phyloP scores from a whole-genome alignment of 352 stramenopile genomes.

The Phytophthora cactorum region DNA sequence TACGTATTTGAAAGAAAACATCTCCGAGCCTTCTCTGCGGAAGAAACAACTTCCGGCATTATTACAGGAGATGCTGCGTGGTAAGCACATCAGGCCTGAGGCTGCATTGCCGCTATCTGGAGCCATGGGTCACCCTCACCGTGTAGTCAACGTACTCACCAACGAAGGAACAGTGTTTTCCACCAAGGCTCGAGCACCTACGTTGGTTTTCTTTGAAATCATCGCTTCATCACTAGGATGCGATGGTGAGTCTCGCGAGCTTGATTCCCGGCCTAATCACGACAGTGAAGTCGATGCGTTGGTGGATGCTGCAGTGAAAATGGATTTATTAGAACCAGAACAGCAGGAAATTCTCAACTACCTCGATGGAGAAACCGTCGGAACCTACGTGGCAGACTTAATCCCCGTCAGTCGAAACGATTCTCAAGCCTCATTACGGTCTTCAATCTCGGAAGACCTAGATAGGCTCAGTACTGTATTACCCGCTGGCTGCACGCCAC shows the following conservation, averaged over 20 bases:
- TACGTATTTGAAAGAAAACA: conserved; percentile 70
- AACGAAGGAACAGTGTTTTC: conserved; percentile 77
- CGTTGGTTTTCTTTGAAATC: conserved; percentile 72
- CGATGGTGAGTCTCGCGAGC: conserved; percentile 7
- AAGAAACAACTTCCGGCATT: conserved; percentile 53
- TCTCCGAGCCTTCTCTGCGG: conserved; percentile 47
- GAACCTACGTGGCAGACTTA: conserved; percentile 55
- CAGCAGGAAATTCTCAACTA: conserved; percentile 60
- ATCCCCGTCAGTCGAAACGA: conserved; percentile 26
- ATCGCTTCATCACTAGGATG: conserved; percentile 36
- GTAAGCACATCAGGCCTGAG: conserved; percentile 54
- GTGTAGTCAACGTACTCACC: conserved; percentile 57
- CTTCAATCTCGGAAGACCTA: conserved; percentile 42
- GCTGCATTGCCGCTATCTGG: conserved; percentile 53
- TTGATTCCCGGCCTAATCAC: conserved; percentile 2
- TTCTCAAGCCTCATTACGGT: conserved; percentile 25
- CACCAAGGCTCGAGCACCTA: conserved; percentile 70
- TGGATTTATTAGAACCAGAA: conserved; percentile 25
- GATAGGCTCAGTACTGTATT: conserved; percentile 40
- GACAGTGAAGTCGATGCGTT: conserved; percentile 21
- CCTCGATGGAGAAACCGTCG: conserved; percentile 53
- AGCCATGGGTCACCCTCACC: conserved; percentile 34
- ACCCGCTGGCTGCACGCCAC: conserved; percentile 27
- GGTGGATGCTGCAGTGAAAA: conserved; percentile 33
- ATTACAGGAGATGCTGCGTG: conserved; percentile 50